phyloP scores from a whole-genome alignment of 208 protist genomes.

The Chromosphaera perkinsii region DNA sequence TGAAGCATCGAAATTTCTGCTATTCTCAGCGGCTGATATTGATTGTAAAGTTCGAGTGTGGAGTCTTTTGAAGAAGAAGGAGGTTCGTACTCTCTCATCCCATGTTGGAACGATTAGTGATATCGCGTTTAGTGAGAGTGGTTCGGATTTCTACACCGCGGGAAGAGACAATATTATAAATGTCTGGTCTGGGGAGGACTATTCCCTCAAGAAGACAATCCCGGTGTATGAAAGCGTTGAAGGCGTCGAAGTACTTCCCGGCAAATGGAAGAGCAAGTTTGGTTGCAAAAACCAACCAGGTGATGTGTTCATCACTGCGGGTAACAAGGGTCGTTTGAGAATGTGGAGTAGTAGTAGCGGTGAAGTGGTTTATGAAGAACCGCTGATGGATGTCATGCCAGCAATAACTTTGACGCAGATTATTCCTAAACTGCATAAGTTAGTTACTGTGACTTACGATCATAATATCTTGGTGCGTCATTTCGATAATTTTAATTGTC shows the following conservation, averaged over 20 bases:
- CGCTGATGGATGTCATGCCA: not conserved
- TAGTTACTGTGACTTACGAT: constrained; percentile 1
- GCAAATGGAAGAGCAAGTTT: no score
- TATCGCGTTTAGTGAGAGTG: no score
- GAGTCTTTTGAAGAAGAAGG: constrained; percentile 10
- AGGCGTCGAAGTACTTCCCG: no score
- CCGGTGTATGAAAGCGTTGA: no score
- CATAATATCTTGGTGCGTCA: not conserved
- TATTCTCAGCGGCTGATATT: not conserved
- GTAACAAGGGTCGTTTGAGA: not conserved
- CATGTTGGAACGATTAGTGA: no score
- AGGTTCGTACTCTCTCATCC: not conserved
- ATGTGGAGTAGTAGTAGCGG: not conserved
- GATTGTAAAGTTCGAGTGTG: constrained; percentile 16
- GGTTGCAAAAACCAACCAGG: no score
- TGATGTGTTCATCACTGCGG: no score
- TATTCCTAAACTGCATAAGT: not conserved
- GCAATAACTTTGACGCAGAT: not conserved
- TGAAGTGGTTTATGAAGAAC: not conserved
- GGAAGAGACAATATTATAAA: no score
- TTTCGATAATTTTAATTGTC: not conserved
- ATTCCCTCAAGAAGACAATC: no score
- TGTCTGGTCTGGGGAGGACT: no score
- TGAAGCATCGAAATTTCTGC: constrained; percentile 1
- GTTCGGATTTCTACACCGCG: no score